phyloP scores from a whole-genome alignment of 2,329 filamentous ascomycete species.

The Colletotrichum sp. region DNA sequence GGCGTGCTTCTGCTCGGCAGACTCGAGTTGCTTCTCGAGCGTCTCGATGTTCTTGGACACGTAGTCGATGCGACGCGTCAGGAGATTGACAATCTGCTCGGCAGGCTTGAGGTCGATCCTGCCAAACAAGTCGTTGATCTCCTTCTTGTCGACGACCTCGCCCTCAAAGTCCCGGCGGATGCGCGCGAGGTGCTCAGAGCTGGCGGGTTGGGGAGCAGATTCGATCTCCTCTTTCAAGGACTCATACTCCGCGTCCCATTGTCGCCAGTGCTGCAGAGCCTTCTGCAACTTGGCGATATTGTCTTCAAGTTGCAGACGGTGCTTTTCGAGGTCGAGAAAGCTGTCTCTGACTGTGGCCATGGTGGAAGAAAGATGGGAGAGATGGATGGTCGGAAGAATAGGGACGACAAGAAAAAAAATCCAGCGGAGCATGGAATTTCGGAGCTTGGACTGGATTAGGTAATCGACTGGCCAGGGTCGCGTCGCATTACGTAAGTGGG shows the following conservation, averaged over 20 bases:
- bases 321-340: constrained; percentile 74
- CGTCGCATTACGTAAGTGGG: constrained; percentile 1
- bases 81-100: constrained; percentile 69
- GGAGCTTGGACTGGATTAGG: constrained; percentile 3
- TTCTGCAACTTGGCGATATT: constrained; percentile 76
- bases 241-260: constrained; percentile 92
- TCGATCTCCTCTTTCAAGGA: constrained; percentile 83
- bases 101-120: constrained; percentile 52
- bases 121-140: constrained; percentile 56
- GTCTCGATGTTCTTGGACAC: constrained; percentile 81
- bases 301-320: constrained; percentile 76
- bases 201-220: constrained; percentile 52
- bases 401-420: neutral
- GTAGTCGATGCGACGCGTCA: constrained; percentile 85
- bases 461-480: neutral
- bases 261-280: constrained; percentile 85
- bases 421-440: neutral
- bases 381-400: neutral
- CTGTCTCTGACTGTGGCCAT: constrained; percentile 53
- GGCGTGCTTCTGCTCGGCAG: constrained; percentile 72
- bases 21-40: constrained; percentile 74
- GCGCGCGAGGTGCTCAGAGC: constrained; percentile 58
- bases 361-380: neutral
- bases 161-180: constrained; percentile 66
- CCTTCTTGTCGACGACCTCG: constrained; percentile 64